These are phyloP conservation scores for Coemansia sp. DNA, from an alignment of 192 early-diverging fungal species.

Conservation along the genomic window DNA sequence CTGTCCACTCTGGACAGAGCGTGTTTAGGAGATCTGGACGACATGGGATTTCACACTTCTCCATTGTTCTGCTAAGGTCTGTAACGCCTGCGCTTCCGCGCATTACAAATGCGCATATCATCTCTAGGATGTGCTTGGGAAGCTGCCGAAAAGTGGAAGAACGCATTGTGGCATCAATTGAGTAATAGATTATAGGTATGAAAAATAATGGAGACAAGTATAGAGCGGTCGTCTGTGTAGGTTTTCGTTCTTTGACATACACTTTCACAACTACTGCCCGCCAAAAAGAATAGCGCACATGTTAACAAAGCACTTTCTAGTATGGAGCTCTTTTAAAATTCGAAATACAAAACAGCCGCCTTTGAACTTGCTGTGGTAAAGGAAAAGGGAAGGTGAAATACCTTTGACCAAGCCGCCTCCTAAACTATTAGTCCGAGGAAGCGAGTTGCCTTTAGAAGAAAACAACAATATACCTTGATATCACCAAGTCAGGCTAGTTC, in stretches of 20 bases:
- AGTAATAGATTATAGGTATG: background rate
- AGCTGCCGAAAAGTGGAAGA: background rate
- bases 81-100: background rate
- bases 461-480: background rate
- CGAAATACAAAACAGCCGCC: background rate
- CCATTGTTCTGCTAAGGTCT: background rate
- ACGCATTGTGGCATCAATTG: background rate
- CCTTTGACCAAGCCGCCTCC: background rate
- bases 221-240: no score
- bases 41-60: background rate
- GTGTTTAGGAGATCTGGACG: background rate
- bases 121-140: background rate
- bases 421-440: no score
- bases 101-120: background rate
- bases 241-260: no score
- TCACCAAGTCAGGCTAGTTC: background rate
- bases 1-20: background rate
- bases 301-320: background rate
- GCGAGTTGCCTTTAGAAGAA: no score
- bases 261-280: no score
- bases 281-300: no score
- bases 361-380: no score
- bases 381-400: background rate
- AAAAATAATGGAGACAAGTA: background rate
- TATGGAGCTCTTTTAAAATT: background rate